These are phyloP conservation scores for Haematococcus lacustris DNA, from an alignment of 139 green algal species.

Conservation along the genomic window DNA sequence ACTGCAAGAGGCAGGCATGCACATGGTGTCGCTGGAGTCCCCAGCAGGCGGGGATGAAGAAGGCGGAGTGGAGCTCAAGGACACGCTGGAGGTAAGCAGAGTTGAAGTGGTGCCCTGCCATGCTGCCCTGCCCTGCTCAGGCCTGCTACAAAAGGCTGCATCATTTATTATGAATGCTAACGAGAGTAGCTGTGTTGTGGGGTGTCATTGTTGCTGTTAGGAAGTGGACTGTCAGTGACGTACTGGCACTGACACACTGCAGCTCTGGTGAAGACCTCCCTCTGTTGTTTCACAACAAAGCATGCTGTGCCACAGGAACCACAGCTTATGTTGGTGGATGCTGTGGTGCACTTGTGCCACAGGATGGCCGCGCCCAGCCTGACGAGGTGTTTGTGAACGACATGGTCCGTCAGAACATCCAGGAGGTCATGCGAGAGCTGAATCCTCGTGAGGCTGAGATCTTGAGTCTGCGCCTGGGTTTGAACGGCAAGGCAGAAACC, in stretches of 20 bases:
- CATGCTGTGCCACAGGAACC: no score
- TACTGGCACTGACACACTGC: no score
- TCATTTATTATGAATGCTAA: no score
- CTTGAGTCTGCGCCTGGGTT: conserved; percentile 83
- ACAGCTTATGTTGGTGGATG: no score
- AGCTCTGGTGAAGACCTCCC: no score
- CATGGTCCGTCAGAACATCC: conserved; percentile 32
- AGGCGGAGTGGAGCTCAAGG: conserved; percentile 22
- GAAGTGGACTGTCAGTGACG: no score
- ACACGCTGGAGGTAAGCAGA: conserved; percentile 8
- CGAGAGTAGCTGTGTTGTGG: no score
- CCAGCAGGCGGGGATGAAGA: conserved; percentile 15
- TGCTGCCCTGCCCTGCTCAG: no score
- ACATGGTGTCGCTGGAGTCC: conserved; percentile 17
- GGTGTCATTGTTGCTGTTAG: no score
- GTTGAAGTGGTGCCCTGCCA: no score
- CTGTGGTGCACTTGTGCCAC: not conserved
- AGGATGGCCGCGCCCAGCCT: conserved; percentile 8
- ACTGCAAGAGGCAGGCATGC: not conserved
- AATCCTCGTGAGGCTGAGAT: conserved; percentile 71
- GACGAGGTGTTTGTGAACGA: conserved; percentile 15
- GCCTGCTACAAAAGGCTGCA: no score
- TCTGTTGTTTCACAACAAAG: no score
- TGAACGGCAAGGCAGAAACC: conserved; percentile 60
- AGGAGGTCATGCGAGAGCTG: conserved; percentile 37